Conservation (phyloP, 2,329 filamentous ascomycete genomes). For the Colletotrichum liriopes region DNA sequence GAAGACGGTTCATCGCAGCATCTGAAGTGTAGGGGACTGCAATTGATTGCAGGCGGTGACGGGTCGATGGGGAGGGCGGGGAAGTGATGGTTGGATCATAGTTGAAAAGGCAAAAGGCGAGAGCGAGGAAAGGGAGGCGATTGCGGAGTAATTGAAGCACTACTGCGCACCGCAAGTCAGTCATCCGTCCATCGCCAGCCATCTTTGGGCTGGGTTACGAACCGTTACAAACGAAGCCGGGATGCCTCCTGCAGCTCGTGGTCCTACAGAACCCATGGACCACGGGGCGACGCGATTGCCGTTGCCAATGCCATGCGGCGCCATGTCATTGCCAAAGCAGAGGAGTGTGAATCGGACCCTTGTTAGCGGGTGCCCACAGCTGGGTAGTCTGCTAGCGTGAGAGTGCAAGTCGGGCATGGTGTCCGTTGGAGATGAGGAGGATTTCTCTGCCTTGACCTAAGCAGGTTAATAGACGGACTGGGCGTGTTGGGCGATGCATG, state of each 20-base stretch:
- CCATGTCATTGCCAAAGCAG: constrained; percentile 22
- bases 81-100: background rate
- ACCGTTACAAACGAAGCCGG: constrained; percentile 22
- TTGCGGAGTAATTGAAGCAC: constrained; percentile 19
- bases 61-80: constrained; percentile 8
- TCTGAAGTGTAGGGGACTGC: constrained; percentile 2
- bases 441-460: background rate
- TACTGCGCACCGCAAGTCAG: constrained; percentile 28
- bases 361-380: background rate
- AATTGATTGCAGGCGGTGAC: constrained; percentile 1
- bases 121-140: constrained; percentile 4
- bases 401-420: constrained; percentile 2
- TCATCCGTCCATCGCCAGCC: constrained; percentile 24
- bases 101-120: constrained; percentile 10
- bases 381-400: background rate
- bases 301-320: constrained; percentile 26
- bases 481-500: constrained; percentile 5
- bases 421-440: background rate
- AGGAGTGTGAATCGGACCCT: background rate
- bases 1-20: constrained; percentile 27
- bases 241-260: constrained; percentile 29
- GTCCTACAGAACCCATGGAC: constrained; percentile 30
- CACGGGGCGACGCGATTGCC: constrained; percentile 36
- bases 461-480: background rate
- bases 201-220: constrained; percentile 24